Conservation (phyloP, 305 asterid genomes). For the Solanum chacoense region DNA sequence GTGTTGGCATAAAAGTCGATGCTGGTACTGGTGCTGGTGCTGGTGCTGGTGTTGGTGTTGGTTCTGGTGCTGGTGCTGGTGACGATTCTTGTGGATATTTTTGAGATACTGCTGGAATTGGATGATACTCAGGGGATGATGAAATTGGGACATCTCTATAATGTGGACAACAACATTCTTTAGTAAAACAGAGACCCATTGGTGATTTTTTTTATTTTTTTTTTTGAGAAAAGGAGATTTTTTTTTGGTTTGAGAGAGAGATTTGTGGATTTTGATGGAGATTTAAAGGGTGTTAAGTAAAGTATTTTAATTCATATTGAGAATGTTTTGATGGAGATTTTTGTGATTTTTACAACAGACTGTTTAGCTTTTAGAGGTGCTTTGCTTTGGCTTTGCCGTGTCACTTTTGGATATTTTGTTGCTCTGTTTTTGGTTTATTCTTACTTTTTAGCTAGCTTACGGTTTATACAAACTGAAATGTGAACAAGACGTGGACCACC, state of each 20-base stretch:
- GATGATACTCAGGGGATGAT: neutral
- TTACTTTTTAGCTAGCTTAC: neutral
- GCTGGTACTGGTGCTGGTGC: neutral
- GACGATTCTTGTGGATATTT: neutral
- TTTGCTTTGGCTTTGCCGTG: slow-evolving; percentile 8
- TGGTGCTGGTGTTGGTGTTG: neutral
- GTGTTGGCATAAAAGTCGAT: neutral
- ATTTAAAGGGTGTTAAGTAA: neutral
- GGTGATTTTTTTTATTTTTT: too few relatives aligned
- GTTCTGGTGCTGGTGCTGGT: neutral
- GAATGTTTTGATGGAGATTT: neutral
- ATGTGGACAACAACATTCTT: slow-evolving; percentile 1
- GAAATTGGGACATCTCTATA: neutral
- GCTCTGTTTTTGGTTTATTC: slow-evolving; percentile 1
- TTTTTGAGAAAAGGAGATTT: neutral
- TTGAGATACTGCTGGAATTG: neutral
- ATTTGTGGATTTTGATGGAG: neutral
- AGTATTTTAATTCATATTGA: neutral
- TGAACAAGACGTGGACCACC: neutral
- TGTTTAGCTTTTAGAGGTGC: slow-evolving; percentile 1
- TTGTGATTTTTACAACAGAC: neutral
- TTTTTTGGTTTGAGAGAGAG: neutral
- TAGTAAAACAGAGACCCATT: neutral
- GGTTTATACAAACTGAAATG: neutral
- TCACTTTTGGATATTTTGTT: neutral